A percentile compares a stretch with the other conserved stretches of the same genome.
phyloP scores from a whole-genome alignment of 1,284 basidiomycete genomes.

The Ganoderma lingzhi region DNA sequence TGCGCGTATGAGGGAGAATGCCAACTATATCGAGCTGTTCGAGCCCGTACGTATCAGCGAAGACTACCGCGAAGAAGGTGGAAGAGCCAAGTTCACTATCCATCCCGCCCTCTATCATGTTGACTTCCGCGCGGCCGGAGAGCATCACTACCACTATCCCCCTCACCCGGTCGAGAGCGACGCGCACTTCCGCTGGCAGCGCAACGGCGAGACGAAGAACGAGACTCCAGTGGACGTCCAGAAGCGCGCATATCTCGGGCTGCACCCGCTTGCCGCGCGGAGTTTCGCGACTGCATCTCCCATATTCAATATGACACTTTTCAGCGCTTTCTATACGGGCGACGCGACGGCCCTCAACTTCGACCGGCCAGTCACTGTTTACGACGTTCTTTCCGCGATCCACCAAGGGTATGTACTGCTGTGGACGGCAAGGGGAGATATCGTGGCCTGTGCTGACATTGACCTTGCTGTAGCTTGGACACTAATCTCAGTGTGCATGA shows the following conservation, averaged over 20 bases:
- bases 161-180: background rate
- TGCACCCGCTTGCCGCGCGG: conserved; percentile 11
- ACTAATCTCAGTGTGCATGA: too few relatives aligned
- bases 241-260: background rate
- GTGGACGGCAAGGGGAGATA: too few relatives aligned
- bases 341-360: background rate
- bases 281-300: conserved; percentile 16
- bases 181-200: conserved; percentile 6
- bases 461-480: too few relatives aligned
- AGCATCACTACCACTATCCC: background rate
- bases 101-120: conserved; percentile 3
- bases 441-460: too few relatives aligned
- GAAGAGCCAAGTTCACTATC: background rate
- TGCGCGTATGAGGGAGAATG: conserved; percentile 6
- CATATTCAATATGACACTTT: background rate
- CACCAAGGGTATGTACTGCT: too few relatives aligned
- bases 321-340: background rate
- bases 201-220: background rate
- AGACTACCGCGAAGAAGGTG: background rate
- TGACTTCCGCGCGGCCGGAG: conserved; percentile 1
- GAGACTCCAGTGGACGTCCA: background rate
- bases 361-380: background rate
- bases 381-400: too few relatives aligned
- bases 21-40: background rate
- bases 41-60: background rate